Conservation (phyloP, 2,329 filamentous ascomycete genomes). For the Penicillium palitans region DNA sequence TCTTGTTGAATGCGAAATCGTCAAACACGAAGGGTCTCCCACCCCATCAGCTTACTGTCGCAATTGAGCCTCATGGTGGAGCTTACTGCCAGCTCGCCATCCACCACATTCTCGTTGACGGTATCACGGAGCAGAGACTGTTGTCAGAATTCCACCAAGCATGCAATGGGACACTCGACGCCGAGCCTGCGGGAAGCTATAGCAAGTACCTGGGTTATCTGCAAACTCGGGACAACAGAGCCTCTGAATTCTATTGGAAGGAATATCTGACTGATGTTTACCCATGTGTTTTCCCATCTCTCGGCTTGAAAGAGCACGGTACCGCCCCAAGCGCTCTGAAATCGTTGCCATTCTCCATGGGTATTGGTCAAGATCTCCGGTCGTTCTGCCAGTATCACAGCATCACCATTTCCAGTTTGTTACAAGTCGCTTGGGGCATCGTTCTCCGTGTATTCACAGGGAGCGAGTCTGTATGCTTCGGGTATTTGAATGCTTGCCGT, state of each 20-base stretch:
- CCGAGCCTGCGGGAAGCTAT: too few relatives aligned
- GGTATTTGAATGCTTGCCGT: conserved; percentile 7
- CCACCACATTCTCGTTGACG: too few relatives aligned
- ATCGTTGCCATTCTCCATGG: neutral
- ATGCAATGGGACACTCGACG: too few relatives aligned
- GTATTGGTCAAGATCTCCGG: neutral
- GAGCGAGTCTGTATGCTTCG: conserved; percentile 4
- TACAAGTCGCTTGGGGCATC: conserved; percentile 5
- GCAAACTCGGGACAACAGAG: too few relatives aligned
- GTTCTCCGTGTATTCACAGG: conserved; percentile 3
- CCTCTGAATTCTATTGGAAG: neutral
- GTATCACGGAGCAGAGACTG: too few relatives aligned
- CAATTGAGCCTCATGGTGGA: too few relatives aligned
- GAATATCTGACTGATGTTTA: conserved; percentile 5
- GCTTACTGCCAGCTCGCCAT: too few relatives aligned
- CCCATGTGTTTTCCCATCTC: conserved; percentile 11
- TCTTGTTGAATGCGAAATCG: too few relatives aligned
- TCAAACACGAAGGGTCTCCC: too few relatives aligned
- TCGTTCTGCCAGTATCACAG: neutral
- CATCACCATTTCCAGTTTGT: neutral
- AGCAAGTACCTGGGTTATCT: too few relatives aligned
- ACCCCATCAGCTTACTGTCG: too few relatives aligned
- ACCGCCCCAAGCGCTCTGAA: neutral
- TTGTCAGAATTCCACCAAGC: too few relatives aligned
- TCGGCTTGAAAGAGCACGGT: neutral